These are phyloP conservation scores for Saccharomycopsis oosterbeekiorum DNA, from an alignment of 805 yeast species.

Conservation along the genomic window DNA sequence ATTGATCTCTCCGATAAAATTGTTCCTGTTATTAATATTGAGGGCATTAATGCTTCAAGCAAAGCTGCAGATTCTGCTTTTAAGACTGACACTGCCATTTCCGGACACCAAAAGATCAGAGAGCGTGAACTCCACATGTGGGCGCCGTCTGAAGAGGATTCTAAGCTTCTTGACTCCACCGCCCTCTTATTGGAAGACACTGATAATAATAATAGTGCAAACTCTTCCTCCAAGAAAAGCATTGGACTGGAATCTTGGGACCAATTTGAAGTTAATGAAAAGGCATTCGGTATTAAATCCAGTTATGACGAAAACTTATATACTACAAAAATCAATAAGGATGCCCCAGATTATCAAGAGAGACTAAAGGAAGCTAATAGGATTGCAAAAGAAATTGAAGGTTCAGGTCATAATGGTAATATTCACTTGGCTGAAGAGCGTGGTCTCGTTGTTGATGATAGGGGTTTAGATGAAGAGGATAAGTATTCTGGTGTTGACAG, in stretches of 20 bases:
- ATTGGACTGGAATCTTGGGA: slow-evolving; percentile 52
- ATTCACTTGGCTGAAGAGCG: slow-evolving; percentile 88
- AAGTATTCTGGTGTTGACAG: slow-evolving; percentile 88
- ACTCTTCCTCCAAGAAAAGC: slow-evolving; percentile 26
- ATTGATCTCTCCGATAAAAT: slow-evolving; percentile 27
- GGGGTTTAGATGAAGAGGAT: slow-evolving; percentile 91
- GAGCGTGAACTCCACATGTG: slow-evolving; percentile 78
- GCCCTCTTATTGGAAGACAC: slow-evolving; percentile 29
- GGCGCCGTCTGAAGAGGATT: slow-evolving; percentile 58
- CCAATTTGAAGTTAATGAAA: slow-evolving; percentile 86
- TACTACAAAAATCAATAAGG: slow-evolving; percentile 57
- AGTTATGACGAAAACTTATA: slow-evolving; percentile 66
- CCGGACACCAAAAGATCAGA: slow-evolving; percentile 36
- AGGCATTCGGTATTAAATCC: slow-evolving; percentile 80
- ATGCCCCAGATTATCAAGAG: slow-evolving; percentile 62
- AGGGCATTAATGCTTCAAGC: slow-evolving; percentile 14
- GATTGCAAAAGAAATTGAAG: slow-evolving; percentile 77
- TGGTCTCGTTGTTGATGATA: slow-evolving; percentile 65
- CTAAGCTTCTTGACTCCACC: slow-evolving; percentile 11
- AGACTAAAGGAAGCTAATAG: slow-evolving; percentile 62
- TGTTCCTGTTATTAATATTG: not conserved
- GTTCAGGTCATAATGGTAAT: slow-evolving; percentile 52
- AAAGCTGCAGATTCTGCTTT: slow-evolving; percentile 30
- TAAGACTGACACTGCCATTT: slow-evolving; percentile 80
- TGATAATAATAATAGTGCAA: slow-evolving; percentile 20